Percentiles rank a stretch among this genome's conserved stretches.
Conservation (phyloP, 2,329 filamentous ascomycete species). For the Exutisphaerella laricina region DNA sequence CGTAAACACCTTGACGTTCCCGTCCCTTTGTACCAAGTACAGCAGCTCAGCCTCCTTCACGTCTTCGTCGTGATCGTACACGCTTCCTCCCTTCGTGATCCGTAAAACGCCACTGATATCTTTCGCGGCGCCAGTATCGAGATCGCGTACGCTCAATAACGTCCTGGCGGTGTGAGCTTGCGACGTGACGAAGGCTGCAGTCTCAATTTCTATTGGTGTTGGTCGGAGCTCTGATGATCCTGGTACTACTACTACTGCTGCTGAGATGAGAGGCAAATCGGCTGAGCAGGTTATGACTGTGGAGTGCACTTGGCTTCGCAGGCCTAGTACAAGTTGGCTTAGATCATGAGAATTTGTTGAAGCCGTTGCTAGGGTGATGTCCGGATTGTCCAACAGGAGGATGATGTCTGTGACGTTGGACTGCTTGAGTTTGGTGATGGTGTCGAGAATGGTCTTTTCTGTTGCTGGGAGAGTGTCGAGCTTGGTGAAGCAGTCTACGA, state of each 20-base stretch:
- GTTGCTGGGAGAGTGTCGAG: conserved; percentile 6
- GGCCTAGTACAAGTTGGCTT: conserved; percentile 27
- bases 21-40: conserved; percentile 76
- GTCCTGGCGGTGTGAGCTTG: conserved; percentile 70
- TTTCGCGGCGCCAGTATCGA: conserved; percentile 83
- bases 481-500: conserved; percentile 63
- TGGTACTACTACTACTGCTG: conserved; percentile 39
- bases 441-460: neutral
- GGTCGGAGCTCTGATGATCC: conserved; percentile 28
- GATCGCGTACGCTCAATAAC: conserved; percentile 64
- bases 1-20: conserved; percentile 76
- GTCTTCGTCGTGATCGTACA: conserved; percentile 20
- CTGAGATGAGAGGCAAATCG: conserved; percentile 61
- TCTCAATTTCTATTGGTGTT: conserved; percentile 63
- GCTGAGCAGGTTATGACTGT: conserved; percentile 65
- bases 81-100: conserved; percentile 56
- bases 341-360: conserved; percentile 27
- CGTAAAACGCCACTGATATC: conserved; percentile 87
- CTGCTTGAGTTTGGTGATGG: neutral
- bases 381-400: conserved; percentile 43
- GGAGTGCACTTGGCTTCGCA: conserved; percentile 48
- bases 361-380: conserved; percentile 37
- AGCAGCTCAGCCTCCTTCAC: conserved; percentile 62
- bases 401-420: conserved; percentile 27
- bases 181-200: conserved; percentile 64